Base-by-base conservation (phyloP, 2,329 filamentous ascomycete species). In the Plectosphaerella plurivora region DNA sequence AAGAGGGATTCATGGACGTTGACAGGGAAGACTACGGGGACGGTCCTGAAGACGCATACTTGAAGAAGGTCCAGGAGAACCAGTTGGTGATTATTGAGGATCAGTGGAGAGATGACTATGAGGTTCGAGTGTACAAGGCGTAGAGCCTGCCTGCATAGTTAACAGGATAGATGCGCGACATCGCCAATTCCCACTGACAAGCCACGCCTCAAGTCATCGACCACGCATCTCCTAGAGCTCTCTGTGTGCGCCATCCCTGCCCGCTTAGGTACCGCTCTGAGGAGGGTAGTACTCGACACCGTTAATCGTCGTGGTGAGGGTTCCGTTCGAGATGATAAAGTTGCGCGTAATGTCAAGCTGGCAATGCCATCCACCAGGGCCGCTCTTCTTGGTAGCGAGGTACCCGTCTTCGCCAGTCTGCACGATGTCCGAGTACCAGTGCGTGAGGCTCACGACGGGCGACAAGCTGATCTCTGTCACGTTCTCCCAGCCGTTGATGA, bases 11-110 rank as follows among this genome's bases (percentile, higher is more conserved):
- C 55, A 68, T 64, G 59, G 71, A 73, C 53, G 61, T 68, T 9
- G 65, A 69, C 45, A 62, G 67, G 56, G 70, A 73, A 49, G 70
- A 73, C 54, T 66, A 67, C 47, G 45, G 42, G 36, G 58, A 62
- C 33, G 60, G 56, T 2, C 54, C 55, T 3, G 65, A 72, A 25
- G 69, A 71, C 39, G 63, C 57, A 5, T 72, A 72, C 46, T 61
- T 73, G 28, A 70, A 69, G 52, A 62, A 64, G 20, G 66, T 63
- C 8, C 70, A 74, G 49, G 66, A 66, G 14, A 60, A 63, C 1
- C 71, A 74, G 55, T 55, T 74, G 24, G 60, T 63, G n/a, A 72
- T 72, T 28, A 73, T 73, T 44, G 68, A 73, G 50, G 71, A 74
- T 47, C 64, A 66, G 52, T 73, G 70, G 71, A 55, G 60, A 15